Conservation (phyloP, 306 rosid species). For the Fragaria vesca region DNA sequence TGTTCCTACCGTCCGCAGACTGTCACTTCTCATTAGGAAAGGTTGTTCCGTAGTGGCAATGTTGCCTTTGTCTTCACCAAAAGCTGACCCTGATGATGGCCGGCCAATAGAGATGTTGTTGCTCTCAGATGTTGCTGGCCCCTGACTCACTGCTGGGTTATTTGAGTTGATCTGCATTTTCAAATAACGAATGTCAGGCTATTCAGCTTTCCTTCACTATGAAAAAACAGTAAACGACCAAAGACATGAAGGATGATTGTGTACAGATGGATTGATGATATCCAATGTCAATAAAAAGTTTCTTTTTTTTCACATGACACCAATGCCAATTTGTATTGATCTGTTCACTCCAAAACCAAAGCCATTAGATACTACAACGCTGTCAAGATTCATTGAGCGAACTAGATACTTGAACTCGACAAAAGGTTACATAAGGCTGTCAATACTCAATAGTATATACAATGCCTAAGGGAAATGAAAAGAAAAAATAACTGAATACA, state of each 20-base stretch:
- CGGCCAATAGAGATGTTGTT: slow-evolving; percentile 38
- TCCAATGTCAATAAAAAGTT: background rate
- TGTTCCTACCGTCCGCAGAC: slow-evolving; percentile 33
- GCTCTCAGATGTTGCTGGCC: slow-evolving; percentile 58
- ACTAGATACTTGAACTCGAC: background rate
- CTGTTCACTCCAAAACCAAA: background rate
- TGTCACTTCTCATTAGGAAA: slow-evolving; percentile 34
- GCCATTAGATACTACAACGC: background rate
- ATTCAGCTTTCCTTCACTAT: background rate
- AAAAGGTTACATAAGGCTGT: background rate
- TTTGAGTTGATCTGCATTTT: slow-evolving; percentile 44
- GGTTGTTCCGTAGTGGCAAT: slow-evolving; percentile 34
- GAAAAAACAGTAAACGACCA: background rate
- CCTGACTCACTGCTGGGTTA: slow-evolving; percentile 39
- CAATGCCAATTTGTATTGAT: background rate
- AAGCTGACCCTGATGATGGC: slow-evolving; percentile 31
- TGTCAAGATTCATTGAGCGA: background rate
- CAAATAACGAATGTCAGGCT: slow-evolving; percentile 5
- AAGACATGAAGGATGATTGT: background rate
- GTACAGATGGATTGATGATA: background rate
- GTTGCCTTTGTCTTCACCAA: slow-evolving; percentile 22
- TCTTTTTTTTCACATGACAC: background rate
- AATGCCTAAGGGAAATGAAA: background rate
- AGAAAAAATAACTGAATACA: background rate
- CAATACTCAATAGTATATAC: background rate